Evolutionary conservation across 129 eudicot genomes (phyloP).

Genomic region (Artemisia tridentata): DNA sequence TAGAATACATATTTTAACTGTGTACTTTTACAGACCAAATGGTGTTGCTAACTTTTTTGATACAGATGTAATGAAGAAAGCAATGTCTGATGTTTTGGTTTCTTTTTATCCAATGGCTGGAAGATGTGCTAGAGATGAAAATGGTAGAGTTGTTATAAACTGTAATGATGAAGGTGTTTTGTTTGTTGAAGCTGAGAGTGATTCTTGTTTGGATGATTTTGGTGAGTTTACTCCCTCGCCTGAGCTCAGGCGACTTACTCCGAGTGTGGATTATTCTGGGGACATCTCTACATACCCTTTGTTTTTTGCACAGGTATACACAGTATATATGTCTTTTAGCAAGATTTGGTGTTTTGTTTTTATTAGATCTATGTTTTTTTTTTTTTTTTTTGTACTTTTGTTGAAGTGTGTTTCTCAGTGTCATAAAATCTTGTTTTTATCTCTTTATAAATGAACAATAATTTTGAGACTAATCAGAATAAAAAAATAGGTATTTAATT

Average conservation of each 20-base stretch:
- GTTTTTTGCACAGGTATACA: conserved; percentile 41
- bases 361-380: too few species aligned
- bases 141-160: conserved; percentile 34
- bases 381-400: too few species aligned
- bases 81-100: conserved; percentile 34
- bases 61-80: conserved; percentile 32
- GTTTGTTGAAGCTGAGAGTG: conserved; percentile 57
- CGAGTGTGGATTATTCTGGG: conserved; percentile 39
- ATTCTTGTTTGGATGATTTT: conserved; percentile 42
- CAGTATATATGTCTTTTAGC: neutral
- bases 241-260: conserved; percentile 40
- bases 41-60: conserved; percentile 38
- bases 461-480: too few species aligned
- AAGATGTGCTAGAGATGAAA: conserved; percentile 22
- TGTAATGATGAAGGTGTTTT: conserved; percentile 54
- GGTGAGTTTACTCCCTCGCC: conserved; percentile 47
- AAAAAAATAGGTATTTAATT: too few species aligned
- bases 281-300: conserved; percentile 47
- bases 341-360: neutral
- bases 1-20: conserved; percentile 44
- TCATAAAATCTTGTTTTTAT: too few species aligned
- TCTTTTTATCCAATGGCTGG: conserved; percentile 46
- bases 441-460: too few species aligned
- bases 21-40: conserved; percentile 50
- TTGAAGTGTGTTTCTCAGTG: too few species aligned